phyloP scores from a whole-genome alignment of 306 rosid species.

The Cucurbita moschata region DNA sequence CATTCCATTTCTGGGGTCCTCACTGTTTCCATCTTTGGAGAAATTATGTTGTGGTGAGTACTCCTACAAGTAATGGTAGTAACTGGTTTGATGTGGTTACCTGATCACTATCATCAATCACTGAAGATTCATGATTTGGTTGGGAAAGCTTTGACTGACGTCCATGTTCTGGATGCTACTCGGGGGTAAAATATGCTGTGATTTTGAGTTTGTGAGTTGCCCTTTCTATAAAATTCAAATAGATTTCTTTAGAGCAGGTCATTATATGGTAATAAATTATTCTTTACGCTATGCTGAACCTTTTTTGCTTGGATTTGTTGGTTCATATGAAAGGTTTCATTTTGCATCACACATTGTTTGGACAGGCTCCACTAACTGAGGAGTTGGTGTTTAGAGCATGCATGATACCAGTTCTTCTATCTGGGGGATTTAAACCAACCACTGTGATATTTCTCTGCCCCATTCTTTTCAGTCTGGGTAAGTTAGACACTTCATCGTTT shows the following conservation, averaged over 20 bases:
- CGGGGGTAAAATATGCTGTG: neutral
- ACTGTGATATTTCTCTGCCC: slow-evolving; percentile 62
- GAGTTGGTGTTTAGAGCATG: slow-evolving; percentile 95
- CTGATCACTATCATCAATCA: neutral
- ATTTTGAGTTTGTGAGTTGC: neutral
- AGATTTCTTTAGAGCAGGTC: neutral
- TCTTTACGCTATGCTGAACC: neutral
- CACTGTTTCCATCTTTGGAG: too few relatives aligned
- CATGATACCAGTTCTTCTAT: slow-evolving; percentile 87
- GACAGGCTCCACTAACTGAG: slow-evolving; percentile 87
- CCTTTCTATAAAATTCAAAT: neutral
- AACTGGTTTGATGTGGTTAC: neutral
- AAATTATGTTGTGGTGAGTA: neutral
- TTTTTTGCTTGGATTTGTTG: neutral
- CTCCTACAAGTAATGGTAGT: neutral
- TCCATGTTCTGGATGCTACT: neutral
- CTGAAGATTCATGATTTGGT: neutral
- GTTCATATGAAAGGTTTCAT: neutral
- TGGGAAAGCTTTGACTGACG: neutral
- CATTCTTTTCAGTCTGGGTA: slow-evolving; percentile 83
- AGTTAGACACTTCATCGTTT: slow-evolving; percentile 18
- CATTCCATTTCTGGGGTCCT: neutral
- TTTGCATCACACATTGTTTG: slow-evolving; percentile 2
- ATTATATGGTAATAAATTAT: neutral
- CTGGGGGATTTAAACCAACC: slow-evolving; percentile 59